Evolutionary conservation across 1,284 basidiomycete genomes (phyloP), one percentile per base, ranked within the genome.

Genomic region (Mycena sp.): DNA sequence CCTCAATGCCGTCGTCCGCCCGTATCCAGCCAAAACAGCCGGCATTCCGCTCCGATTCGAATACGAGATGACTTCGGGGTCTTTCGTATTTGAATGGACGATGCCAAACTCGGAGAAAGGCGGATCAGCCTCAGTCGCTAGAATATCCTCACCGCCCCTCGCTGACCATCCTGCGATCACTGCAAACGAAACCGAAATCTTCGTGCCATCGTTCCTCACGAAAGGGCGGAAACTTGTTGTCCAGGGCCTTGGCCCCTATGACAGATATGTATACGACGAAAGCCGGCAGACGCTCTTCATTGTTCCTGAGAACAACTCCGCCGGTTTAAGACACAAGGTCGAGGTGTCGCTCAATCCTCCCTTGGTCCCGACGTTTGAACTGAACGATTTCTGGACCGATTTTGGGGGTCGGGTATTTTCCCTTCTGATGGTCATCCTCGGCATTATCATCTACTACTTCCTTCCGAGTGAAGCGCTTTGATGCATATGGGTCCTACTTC

Each of bases 1-100:
- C 48, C 80, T 98, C 2, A 81, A 87, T 28, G 85, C 91, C 1
- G 77, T 98, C 56, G 93, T 95, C 21, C 82, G 92, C 6, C 92
- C 92, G 16, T 93, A 93, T 72, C 83, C 92, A 4, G 88, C 91
- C 32, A 94, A 93, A 76, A 90, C 87, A 0, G 89, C 90, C 1
- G 92, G 92, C 12, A 83, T 91, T 14, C 92, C 92, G 0, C 72
- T 86, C 16, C 75, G 74, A 25, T 91, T 91, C 71, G 80, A 85
- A 25, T 93, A 93, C 71, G 91, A 93, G 72, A 83, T 91, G 79
- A 89, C 85, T 53, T 86, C 84, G 0, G 90, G 90, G 1, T 73
- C 75, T 14, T 88, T 92, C 69, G 77, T 76, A 3, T 92, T 84
- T 67, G 83, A 85, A 67, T 94, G 90, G 91, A 77, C 74, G 3